Base-by-base conservation (phyloP, 2,329 filamentous ascomycete genomes). In the Colletotrichum eremochloae region DNA sequence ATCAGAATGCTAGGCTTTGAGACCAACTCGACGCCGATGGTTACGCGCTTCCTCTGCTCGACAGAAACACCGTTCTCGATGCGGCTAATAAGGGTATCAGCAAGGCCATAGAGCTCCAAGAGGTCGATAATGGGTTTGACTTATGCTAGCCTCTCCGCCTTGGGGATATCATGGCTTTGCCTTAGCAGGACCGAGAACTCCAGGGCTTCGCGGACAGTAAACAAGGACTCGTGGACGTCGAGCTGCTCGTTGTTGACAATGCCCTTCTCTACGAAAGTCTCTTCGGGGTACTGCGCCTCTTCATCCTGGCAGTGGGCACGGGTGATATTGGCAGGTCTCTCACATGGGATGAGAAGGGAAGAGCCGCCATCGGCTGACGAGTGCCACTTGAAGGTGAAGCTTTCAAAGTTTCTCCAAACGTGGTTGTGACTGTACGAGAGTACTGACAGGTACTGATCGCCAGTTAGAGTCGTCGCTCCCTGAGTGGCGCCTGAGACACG, bases 121-220 rank as follows among this genome's bases (percentile, higher is more conserved):
- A 88, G 81, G 76, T 94, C 92, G 76, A 96, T 93, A 50, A 96
- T 92, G 71, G 93, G 92, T 62, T 94, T 88, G 11, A 95, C 93
- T 74, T 96, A 96, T 4, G 87, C 88, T 1, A 94, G 82, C 81
- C 95, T 96, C 77, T 95, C 93, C 66, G 88, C 82, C 1, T 86
- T 86, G 0, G 91, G 83, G 1, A 90, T 87, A 33, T 90, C 85
- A 12, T 88, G 89, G 36, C 90, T 90, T 78, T 96, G 94, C 65
- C 94, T 89, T 12, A 96, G 87, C 1, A 93, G 81, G 4, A 93
- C 93, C 63, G 90, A 93, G 78, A 96, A 95, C 68, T 89, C 87
- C 5, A 96, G 85, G 1, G 93, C 92, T 79, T 96, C 93, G 20
- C 93, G 88, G 5, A 95, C 93, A 0, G 94, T 96, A 1, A 91